These are phyloP conservation scores for Przewalskia tangutica DNA, from an alignment of 257 asterid species.

Conservation along the genomic window DNA sequence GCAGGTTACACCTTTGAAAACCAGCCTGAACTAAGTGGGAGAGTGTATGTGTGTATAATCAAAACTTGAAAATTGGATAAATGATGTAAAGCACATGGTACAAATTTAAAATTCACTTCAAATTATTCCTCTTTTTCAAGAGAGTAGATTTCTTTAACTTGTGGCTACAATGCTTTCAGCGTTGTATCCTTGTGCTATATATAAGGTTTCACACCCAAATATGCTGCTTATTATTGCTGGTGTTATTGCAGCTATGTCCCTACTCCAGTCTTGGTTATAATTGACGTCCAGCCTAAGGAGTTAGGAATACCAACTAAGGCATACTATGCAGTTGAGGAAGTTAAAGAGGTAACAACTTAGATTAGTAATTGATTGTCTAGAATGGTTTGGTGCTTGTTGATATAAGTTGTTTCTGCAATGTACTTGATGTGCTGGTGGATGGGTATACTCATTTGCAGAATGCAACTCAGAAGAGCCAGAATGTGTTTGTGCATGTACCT, in stretches of 20 bases:
- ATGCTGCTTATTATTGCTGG: neutral
- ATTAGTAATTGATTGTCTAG: neutral
- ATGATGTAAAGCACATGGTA: neutral
- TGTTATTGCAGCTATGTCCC: constrained; percentile 68
- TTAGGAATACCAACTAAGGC: constrained; percentile 94
- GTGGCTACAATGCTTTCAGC: neutral
- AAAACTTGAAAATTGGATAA: neutral
- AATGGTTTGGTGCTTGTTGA: neutral
- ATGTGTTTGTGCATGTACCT: constrained; percentile 88
- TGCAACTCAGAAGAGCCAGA: constrained; percentile 96
- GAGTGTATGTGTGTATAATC: neutral
- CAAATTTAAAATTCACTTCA: neutral
- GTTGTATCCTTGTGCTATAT: neutral
- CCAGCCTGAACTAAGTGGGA: neutral
- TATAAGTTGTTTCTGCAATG: neutral
- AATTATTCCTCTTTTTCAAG: neutral
- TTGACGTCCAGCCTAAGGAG: constrained; percentile 87
- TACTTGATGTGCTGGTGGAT: constrained; percentile 10
- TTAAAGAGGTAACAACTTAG: constrained; percentile 55
- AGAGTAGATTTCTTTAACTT: neutral
- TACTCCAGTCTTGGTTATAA: constrained; percentile 80
- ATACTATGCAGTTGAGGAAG: constrained; percentile 94
- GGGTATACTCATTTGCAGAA: constrained; percentile 38
- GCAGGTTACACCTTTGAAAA: neutral
- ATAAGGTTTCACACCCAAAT: neutral